Conservation (phyloP, 176 grass and related monocot genomes). For the Aegilops bicornis region DNA sequence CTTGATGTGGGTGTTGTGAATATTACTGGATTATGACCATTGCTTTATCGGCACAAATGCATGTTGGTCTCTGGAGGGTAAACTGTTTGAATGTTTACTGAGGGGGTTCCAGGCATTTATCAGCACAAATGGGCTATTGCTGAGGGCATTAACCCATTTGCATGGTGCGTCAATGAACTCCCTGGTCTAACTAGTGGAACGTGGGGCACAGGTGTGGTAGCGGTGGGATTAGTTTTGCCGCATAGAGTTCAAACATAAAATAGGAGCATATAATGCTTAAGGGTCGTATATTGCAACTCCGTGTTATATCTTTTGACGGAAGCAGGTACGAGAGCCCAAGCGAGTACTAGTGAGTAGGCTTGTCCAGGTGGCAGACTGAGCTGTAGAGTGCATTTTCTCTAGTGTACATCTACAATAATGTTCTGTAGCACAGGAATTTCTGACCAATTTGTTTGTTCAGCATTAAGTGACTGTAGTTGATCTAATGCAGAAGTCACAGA, state of each 20-base stretch:
- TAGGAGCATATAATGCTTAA: neutral
- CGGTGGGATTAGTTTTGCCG: neutral
- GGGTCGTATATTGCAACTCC: neutral
- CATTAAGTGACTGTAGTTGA: conserved; percentile 19
- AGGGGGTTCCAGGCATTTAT: neutral
- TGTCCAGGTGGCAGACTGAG: neutral
- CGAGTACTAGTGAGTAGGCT: neutral
- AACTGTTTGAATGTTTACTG: neutral
- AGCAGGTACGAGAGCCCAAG: neutral
- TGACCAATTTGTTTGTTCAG: neutral
- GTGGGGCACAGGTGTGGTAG: neutral
- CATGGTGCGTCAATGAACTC: neutral
- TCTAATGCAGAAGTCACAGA: conserved; percentile 75
- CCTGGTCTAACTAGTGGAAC: neutral
- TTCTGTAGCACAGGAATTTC: neutral
- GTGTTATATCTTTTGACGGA: neutral
- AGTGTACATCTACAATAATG: neutral
- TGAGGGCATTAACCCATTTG: neutral
- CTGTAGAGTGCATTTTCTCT: neutral
- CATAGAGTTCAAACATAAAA: neutral
- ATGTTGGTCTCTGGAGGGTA: neutral
- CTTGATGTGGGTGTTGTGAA: neutral
- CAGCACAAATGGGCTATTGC: no score
- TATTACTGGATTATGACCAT: neutral
- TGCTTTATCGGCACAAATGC: neutral